Evolutionary conservation across 2,329 filamentous ascomycete species (phyloP), one percentile per base, ranked within the genome.

Genomic region (Arachnopeziza araneosa): DNA sequence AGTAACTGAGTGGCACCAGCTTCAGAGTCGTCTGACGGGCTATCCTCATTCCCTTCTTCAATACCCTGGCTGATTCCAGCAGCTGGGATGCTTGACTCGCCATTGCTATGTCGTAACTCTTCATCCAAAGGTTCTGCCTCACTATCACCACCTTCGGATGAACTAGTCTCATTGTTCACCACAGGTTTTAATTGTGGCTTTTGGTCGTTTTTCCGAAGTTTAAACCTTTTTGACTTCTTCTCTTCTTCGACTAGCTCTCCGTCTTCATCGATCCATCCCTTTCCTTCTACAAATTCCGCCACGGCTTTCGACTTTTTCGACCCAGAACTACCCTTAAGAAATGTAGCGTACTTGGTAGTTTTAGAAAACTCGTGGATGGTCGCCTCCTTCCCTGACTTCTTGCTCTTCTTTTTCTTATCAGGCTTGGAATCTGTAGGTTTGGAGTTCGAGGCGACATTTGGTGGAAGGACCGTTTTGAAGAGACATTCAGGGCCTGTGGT

Each of bases 281-380:
- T 87, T 23, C 89, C 92, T 57, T 96, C 88, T 50, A 95, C 83
- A 72, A 88, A 97, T 59, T 88, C 85, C 2, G 79, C 74, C 49
- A 80, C 79, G n/a, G 78, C 72, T 53, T 80, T 79, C 19, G 74
- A 72, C 10, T 73, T 74, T 1, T 75, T 75, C 1, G 75, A 75
- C 1, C 76, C 72, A 5, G 77, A 75, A 50, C 71, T 79, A 6
- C 80, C 78, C 72, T 90, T 91, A 60, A 97, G 75, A 71, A 96
- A 97, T 4, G 84, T 89, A 0, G 92, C 90, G 64, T 91, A 88
- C 68, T 91, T 93, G 48, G 84, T 86, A 8, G 89, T 92, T 72
- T 91, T 92, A 67, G 89, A 84, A 71, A 97, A 98, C 72, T 99
- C 95, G 74, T 98, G 93, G 2, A 98, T 82, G 3, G 91, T 78